Evolutionary conservation across 2,329 filamentous ascomycete species (phyloP).

Genomic region (Myotisia sp.): DNA sequence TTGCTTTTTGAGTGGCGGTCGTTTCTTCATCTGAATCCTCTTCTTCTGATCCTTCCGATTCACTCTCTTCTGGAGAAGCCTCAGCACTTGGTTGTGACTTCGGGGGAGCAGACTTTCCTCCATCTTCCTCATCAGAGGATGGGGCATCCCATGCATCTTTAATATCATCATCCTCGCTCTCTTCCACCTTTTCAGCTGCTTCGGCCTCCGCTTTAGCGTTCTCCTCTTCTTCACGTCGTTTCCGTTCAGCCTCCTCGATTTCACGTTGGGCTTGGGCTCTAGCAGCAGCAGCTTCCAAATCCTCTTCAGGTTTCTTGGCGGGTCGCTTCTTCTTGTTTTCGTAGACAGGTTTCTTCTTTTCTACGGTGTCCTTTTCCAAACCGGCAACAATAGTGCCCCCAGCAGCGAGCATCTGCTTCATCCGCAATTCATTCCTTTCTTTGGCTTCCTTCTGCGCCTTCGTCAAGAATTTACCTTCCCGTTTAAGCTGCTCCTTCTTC

Average conservation of each 20-base stretch:
- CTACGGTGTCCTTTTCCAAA: slow-evolving; percentile 32
- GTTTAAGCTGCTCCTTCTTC: slow-evolving; percentile 37
- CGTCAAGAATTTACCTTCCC: slow-evolving; percentile 36
- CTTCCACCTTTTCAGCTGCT: slow-evolving; percentile 78
- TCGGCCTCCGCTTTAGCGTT: slow-evolving; percentile 49
- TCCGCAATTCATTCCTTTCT: slow-evolving; percentile 33
- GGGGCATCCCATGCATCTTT: slow-evolving; percentile 89
- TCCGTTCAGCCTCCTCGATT: slow-evolving; percentile 41
- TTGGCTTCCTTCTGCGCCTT: slow-evolving; percentile 36
- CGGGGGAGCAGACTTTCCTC: slow-evolving; percentile 43
- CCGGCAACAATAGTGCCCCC: slow-evolving; percentile 33
- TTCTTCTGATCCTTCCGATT: slow-evolving; percentile 46
- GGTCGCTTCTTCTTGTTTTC: slow-evolving; percentile 63
- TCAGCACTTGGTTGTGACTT: slow-evolving; percentile 21
- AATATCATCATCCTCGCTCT: slow-evolving; percentile 51
- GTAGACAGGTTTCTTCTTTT: slow-evolving; percentile 64
- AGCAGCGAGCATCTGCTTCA: slow-evolving; percentile 37
- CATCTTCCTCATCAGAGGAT: slow-evolving; percentile 42
- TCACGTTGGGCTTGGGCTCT: slow-evolving; percentile 33
- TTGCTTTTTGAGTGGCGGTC: slow-evolving; percentile 58
- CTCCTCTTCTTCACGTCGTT: slow-evolving; percentile 55
- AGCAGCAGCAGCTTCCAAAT: slow-evolving; percentile 36
- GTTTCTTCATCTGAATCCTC: slow-evolving; percentile 48
- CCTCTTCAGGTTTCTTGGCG: slow-evolving; percentile 46
- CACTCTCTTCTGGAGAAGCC: slow-evolving; percentile 31